These are phyloP conservation scores for Areca catechu DNA, from an alignment of 176 grass and related monocot genomes.

Conservation along the genomic window DNA sequence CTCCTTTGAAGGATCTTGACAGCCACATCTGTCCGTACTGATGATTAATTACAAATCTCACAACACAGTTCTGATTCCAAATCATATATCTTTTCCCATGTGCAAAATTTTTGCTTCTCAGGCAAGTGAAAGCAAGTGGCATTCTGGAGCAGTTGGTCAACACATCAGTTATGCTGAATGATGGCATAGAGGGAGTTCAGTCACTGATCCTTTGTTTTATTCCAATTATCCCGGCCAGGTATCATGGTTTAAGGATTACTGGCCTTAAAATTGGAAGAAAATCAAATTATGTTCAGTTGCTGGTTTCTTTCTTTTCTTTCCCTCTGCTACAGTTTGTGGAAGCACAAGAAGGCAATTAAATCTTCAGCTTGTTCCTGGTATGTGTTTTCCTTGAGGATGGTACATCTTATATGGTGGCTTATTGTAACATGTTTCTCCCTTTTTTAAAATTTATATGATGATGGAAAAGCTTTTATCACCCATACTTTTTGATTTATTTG, in stretches of 20 bases:
- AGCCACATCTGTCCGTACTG: slow-evolving; percentile 46
- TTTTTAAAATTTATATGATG: too few relatives aligned
- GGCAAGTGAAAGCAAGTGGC: slow-evolving; percentile 10
- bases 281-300: slow-evolving; percentile 41
- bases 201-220: slow-evolving; percentile 33
- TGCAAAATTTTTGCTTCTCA: slow-evolving; percentile 58
- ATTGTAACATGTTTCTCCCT: too few relatives aligned
- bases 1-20: slow-evolving; percentile 26
- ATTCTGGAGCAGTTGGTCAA: slow-evolving; percentile 35
- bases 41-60: slow-evolving; percentile 73
- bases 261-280: slow-evolving; percentile 42
- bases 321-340: slow-evolving; percentile 20
- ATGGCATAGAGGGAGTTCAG: slow-evolving; percentile 19
- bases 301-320: slow-evolving; percentile 29
- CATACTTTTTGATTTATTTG: too few relatives aligned
- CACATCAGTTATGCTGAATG: slow-evolving; percentile 30
- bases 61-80: slow-evolving; percentile 83
- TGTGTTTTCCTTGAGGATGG: slow-evolving; percentile 16
- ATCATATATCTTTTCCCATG: slow-evolving; percentile 58
- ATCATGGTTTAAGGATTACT: slow-evolving; percentile 16
- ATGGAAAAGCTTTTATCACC: too few relatives aligned
- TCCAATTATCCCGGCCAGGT: slow-evolving; percentile 24
- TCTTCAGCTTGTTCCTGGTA: slow-evolving; percentile 23
- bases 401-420: too few relatives aligned
- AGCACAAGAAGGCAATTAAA: slow-evolving; percentile 30